Evolutionary conservation across 2,329 filamentous ascomycete species (phyloP).

Genomic region (Purpureocillium lavendulum): DNA sequence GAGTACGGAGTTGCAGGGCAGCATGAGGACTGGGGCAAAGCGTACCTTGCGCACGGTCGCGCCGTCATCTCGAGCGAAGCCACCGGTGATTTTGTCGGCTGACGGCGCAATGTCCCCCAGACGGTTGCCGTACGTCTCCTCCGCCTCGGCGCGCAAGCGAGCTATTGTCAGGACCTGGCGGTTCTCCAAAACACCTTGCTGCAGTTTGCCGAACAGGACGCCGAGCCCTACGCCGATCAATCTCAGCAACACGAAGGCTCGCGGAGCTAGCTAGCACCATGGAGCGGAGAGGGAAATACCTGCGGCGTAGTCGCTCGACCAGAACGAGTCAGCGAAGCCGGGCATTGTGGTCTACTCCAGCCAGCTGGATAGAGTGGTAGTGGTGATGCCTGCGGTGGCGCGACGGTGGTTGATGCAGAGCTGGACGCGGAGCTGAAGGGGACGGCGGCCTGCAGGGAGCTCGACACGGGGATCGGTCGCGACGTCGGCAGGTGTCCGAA

Average conservation of each 20-base stretch:
- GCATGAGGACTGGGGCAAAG: background rate
- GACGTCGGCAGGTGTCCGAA: background rate
- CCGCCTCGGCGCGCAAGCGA: slow-evolving; percentile 89
- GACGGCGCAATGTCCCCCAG: slow-evolving; percentile 74
- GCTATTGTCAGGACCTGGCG: slow-evolving; percentile 88
- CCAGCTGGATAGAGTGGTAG: slow-evolving; percentile 1
- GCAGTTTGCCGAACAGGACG: slow-evolving; percentile 91
- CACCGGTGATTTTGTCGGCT: slow-evolving; percentile 73
- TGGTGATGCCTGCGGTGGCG: background rate
- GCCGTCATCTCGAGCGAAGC: slow-evolving; percentile 87
- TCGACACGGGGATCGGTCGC: too few species aligned
- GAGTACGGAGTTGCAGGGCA: background rate
- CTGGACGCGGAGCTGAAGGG: background rate
- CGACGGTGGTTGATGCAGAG: too few species aligned
- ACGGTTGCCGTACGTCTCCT: slow-evolving; percentile 77
- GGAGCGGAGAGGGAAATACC: slow-evolving; percentile 40
- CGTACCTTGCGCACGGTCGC: slow-evolving; percentile 87
- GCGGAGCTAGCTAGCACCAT: background rate
- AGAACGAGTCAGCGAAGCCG: slow-evolving; percentile 92
- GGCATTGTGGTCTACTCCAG: slow-evolving; percentile 51
- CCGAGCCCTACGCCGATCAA: slow-evolving; percentile 55
- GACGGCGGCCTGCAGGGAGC: background rate
- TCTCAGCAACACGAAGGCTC: slow-evolving; percentile 5
- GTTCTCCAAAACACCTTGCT: slow-evolving; percentile 93
- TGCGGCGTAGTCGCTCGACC: slow-evolving; percentile 95